phyloP scores from a whole-genome alignment of 2,329 filamentous ascomycete species.

The Penicillium sclerotiorum region DNA sequence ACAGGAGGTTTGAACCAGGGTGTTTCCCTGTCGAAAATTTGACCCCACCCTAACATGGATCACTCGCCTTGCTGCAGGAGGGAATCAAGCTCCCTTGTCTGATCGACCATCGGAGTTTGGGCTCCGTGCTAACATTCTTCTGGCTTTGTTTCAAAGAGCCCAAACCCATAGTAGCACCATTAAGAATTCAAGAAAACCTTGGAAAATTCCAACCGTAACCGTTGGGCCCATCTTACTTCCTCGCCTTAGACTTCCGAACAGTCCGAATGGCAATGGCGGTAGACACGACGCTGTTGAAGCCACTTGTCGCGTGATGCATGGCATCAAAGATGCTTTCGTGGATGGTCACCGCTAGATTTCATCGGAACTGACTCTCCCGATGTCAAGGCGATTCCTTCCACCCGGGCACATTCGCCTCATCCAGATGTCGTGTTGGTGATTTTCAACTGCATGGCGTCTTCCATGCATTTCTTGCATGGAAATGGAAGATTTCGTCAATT shows the following conservation, averaged over 20 bases:
- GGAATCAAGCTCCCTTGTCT: conserved; percentile 17
- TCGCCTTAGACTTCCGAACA: conserved; percentile 27
- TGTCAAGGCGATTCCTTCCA: too few species aligned
- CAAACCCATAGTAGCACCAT: background rate
- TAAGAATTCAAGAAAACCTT: background rate
- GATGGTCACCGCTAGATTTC: conserved; percentile 28
- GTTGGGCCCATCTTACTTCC: conserved; percentile 16
- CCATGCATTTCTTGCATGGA: conserved; percentile 31
- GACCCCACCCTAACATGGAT: conserved; percentile 17
- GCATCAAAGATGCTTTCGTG: conserved; percentile 16
- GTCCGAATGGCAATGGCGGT: conserved; percentile 36
- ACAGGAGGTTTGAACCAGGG: conserved; percentile 7
- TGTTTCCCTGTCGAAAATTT: too few species aligned
- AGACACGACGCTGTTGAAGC: conserved; percentile 30
- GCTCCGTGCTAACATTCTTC: background rate
- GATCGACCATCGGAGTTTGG: conserved; percentile 13
- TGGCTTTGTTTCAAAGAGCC: conserved; percentile 1
- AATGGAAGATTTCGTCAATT: too few species aligned
- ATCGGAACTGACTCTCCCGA: too few species aligned
- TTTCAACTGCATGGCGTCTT: conserved; percentile 18
- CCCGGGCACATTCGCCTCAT: background rate
- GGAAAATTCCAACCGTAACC: conserved; percentile 13
- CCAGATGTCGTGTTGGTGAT: conserved; percentile 1
- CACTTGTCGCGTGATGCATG: conserved; percentile 24
- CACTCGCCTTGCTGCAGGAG: conserved; percentile 18